These are phyloP conservation scores for Hypoxylon fragiforme DNA, from an alignment of 495 filamentous ascomycete species.

Conservation along the genomic window DNA sequence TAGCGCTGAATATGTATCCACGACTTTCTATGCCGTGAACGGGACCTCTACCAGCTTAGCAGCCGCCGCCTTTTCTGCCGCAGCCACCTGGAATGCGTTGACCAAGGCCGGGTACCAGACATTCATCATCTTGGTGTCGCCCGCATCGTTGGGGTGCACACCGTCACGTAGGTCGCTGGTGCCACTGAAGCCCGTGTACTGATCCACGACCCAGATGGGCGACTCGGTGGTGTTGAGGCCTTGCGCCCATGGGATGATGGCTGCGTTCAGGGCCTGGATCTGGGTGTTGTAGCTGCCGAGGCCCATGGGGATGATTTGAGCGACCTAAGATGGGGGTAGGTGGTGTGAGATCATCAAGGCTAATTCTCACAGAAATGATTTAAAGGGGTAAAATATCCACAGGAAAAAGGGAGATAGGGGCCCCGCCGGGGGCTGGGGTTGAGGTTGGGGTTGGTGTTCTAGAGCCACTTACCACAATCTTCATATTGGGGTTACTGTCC, in stretches of 20 bases:
- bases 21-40: constrained; percentile 17
- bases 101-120: constrained; percentile 51
- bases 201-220: constrained; percentile 57
- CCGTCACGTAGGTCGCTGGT: constrained; percentile 49
- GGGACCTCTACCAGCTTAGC: constrained; percentile 19
- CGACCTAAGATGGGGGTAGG: too few relatives aligned
- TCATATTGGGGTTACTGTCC: constrained; percentile 50
- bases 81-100: constrained; percentile 41
- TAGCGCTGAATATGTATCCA: neutral
- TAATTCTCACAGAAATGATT: too few relatives aligned
- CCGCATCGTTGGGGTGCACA: constrained; percentile 51
- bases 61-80: constrained; percentile 25
- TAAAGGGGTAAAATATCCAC: too few relatives aligned
- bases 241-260: constrained; percentile 51
- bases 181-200: constrained; percentile 50
- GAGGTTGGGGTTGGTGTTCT: too few relatives aligned
- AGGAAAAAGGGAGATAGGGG: too few relatives aligned
- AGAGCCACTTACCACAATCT: constrained; percentile 57
- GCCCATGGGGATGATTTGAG: constrained; percentile 56
- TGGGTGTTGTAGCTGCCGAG: constrained; percentile 42
- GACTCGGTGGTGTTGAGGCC: constrained; percentile 50
- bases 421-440: too few relatives aligned
- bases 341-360: neutral
- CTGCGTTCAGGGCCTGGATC: constrained; percentile 50
- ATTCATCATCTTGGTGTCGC: constrained; percentile 51